These are phyloP conservation scores for Nicotiana tomentosiformis DNA, from an alignment of 257 asterid species.

Conservation along the genomic window DNA sequence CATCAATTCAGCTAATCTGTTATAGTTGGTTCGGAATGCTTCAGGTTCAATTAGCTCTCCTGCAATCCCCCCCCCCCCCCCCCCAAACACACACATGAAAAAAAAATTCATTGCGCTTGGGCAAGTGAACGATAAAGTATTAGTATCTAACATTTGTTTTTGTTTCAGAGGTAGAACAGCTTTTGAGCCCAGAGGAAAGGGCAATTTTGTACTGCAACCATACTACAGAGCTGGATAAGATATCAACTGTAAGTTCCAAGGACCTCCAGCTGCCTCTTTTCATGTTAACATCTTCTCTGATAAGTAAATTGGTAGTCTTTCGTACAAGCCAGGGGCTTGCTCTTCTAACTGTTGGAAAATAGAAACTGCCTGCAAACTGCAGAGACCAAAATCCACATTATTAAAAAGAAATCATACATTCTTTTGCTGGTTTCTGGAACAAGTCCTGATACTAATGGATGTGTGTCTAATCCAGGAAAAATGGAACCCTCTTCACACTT, in stretches of 20 bases:
- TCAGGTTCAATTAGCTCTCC: not conserved
- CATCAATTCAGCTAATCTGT: not conserved
- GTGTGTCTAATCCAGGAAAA: conserved; percentile 38
- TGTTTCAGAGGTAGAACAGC: conserved; percentile 68
- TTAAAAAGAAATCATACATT: not conserved
- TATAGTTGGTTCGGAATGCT: not conserved
- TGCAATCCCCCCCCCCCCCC: too few relatives aligned
- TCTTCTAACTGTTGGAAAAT: not conserved
- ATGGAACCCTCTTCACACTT: conserved; percentile 84
- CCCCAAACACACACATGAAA: not conserved
- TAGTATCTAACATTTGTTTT: not conserved
- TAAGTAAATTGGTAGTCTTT: not conserved
- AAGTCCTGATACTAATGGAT: not conserved
- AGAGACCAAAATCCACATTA: not conserved
- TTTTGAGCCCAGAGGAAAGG: conserved; percentile 69
- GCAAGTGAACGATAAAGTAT: not conserved
- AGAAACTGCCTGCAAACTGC: not conserved
- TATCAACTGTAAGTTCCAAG: conserved; percentile 58
- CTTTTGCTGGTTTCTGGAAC: not conserved
- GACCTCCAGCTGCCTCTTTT: not conserved
- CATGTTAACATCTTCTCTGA: not conserved
- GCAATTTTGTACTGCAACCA: conserved; percentile 57
- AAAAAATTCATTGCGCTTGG: not conserved
- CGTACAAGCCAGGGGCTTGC: not conserved
- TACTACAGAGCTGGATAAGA: conserved; percentile 42